Evolutionary conservation across 202 grass and related monocot genomes (phyloP).

Genomic region (Bolboschoenoplectus hybrid): DNA sequence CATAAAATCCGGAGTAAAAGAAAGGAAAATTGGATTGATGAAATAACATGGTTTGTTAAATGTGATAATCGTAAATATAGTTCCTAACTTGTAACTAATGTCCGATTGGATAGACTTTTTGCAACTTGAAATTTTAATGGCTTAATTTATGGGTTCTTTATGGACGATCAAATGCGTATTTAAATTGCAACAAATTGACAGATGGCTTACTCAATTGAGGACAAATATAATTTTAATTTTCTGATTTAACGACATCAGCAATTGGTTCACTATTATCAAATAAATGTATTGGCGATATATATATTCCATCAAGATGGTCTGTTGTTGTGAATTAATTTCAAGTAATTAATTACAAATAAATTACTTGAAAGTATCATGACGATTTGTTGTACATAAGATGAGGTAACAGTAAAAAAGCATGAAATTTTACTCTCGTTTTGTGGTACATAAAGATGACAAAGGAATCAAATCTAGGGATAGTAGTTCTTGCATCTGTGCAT

Average conservation of each 20-base stretch:
- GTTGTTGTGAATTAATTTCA: not conserved
- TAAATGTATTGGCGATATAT: not conserved
- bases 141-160: too few species aligned
- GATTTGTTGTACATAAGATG: not conserved
- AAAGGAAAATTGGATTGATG: too few species aligned
- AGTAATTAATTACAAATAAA: not conserved
- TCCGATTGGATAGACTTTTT: too few species aligned
- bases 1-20: too few species aligned
- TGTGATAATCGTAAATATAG: too few species aligned
- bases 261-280: not conserved
- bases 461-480: not conserved
- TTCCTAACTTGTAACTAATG: too few species aligned
- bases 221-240: not conserved
- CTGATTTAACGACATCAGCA: not conserved
- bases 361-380: not conserved
- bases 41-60: too few species aligned
- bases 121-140: too few species aligned
- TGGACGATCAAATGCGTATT: too few species aligned
- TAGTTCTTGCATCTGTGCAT: not conserved
- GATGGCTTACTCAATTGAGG: not conserved
- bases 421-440: not conserved
- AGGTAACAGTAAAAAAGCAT: not conserved
- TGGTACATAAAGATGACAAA: constrained; percentile 2
- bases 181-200: too few species aligned
- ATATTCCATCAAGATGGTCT: not conserved